Evolutionary conservation across 2,329 filamentous ascomycete genomes (phyloP).

Genomic region (Aureobasidium sp.): DNA sequence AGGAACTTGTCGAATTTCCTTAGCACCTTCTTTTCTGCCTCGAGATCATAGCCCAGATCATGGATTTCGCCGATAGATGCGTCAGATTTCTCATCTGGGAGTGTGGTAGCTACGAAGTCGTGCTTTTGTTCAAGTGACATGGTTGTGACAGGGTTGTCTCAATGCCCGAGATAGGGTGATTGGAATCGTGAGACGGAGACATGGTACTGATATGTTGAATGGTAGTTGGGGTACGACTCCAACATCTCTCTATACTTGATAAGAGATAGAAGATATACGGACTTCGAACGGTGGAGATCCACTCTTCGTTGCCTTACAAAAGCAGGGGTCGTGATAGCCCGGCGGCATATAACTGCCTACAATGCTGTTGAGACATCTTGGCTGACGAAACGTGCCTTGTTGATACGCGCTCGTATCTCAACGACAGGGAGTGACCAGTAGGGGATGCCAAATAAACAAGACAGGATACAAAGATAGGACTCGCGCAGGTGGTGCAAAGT

Average conservation of each 20-base stretch:
- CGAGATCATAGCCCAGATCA: conserved; percentile 11
- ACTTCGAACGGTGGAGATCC: too few relatives aligned
- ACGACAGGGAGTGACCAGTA: not conserved
- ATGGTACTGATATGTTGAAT: not conserved
- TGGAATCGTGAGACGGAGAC: not conserved
- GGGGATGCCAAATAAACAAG: not conserved
- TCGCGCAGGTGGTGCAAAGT: not conserved
- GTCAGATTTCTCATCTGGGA: not conserved
- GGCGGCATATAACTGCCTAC: not conserved
- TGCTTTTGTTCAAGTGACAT: not conserved
- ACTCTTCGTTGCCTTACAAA: too few relatives aligned
- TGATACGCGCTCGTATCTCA: not conserved
- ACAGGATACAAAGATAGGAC: not conserved
- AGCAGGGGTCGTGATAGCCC: not conserved
- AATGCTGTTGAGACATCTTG: not conserved
- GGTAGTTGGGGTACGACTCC: not conserved
- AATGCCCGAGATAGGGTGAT: not conserved
- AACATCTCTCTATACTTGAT: not conserved
- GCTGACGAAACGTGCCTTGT: not conserved
- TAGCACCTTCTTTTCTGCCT: conserved; percentile 16
- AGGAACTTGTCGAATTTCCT: conserved; percentile 20
- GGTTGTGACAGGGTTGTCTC: not conserved
- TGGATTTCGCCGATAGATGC: not conserved
- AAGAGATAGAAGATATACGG: not conserved
- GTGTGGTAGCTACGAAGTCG: not conserved